Evolutionary conservation across 805 yeast species (phyloP), one percentile per base, ranked within the genome.

Genomic region (Candida piceae): DNA sequence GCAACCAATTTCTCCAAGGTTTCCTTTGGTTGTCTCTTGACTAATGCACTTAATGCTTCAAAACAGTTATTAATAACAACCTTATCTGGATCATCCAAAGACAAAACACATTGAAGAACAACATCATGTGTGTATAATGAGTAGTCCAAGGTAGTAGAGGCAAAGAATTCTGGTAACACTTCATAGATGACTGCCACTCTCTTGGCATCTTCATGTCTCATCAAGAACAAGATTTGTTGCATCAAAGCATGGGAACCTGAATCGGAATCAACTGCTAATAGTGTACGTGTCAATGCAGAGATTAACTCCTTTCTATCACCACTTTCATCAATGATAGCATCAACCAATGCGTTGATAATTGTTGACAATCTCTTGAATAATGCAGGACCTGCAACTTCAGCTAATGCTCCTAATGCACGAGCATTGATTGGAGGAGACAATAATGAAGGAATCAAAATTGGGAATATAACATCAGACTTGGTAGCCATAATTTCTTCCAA

Each of bases 401-500:
- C 94, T 57, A 89, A 71, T 0, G 94, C 78, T 17, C 93, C 86
- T 40, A 89, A 67, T 4, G 96, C 95, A 37, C 74, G 71, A n/a
- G 96, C 95, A 63, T 88, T 86, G 38, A 89, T 78, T 12, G 97
- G 97, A 6, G 87, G 80, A 5, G 78, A 59, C 54, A 90, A 69
- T 54, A 93, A 70, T 0, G 95, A 76, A 30, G 97, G 97, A 41
- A 90, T 72, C 56, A 93, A 73, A 32, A 86, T 83, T 33, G 97
- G 97, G 88, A 94, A 88, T 39, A 94, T 85, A 3, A 85, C 81
- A 40, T 86, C 94, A 6, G 97, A 74, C 53, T 85, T 86, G 3
- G 88, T 80, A 9, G 93, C 76, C 95, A 90, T 85, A 50, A 93
- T 83, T 55, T 89, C 97, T 63, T 83, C 80, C 46, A 93, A 71